Percentiles rank a stretch among this genome's conserved stretches.
These are phyloP conservation scores for Pichia sp. DNA, from an alignment of 1,139 yeast genomes.

Conservation along the genomic window DNA sequence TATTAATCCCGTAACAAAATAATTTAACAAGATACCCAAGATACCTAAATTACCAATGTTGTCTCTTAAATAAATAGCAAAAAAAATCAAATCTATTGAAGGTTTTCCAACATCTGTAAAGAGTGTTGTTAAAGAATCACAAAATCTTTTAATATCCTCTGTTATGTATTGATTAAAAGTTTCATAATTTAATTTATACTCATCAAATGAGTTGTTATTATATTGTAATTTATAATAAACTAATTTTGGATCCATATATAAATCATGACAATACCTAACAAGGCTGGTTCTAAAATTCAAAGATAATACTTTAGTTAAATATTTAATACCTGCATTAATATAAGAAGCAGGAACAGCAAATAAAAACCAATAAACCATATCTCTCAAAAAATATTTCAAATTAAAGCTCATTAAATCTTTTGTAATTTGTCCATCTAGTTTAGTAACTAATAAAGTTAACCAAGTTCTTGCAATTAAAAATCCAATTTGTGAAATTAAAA, in stretches of 20 bases:
- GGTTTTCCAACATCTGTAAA: slow-evolving; percentile 92
- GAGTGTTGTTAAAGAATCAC: slow-evolving; percentile 75
- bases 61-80: slow-evolving; percentile 76
- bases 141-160: slow-evolving; percentile 75
- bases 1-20: slow-evolving; percentile 71
- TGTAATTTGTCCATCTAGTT: slow-evolving; percentile 87
- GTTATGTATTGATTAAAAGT: slow-evolving; percentile 76
- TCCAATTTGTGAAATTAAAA: slow-evolving; percentile 65
- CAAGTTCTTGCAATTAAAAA: slow-evolving; percentile 80
- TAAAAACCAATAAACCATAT: slow-evolving; percentile 77
- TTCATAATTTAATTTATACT: slow-evolving; percentile 32
- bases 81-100: slow-evolving; percentile 78
- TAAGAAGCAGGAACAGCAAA: slow-evolving; percentile 93
- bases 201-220: slow-evolving; percentile 31
- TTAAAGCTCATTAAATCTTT: slow-evolving; percentile 82
- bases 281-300: slow-evolving; percentile 80
- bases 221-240: slow-evolving; percentile 73
- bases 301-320: slow-evolving; percentile 69
- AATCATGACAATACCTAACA: slow-evolving; percentile 82
- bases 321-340: slow-evolving; percentile 86
- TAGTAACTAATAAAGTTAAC: slow-evolving; percentile 79
- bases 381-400: slow-evolving; percentile 68
- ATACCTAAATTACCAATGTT: slow-evolving; percentile 84
- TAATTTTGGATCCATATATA: slow-evolving; percentile 75
- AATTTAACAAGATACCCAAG: slow-evolving; percentile 73